Base-by-base conservation (phyloP, 805 yeast species). In the Suhomyces canberraensis region DNA sequence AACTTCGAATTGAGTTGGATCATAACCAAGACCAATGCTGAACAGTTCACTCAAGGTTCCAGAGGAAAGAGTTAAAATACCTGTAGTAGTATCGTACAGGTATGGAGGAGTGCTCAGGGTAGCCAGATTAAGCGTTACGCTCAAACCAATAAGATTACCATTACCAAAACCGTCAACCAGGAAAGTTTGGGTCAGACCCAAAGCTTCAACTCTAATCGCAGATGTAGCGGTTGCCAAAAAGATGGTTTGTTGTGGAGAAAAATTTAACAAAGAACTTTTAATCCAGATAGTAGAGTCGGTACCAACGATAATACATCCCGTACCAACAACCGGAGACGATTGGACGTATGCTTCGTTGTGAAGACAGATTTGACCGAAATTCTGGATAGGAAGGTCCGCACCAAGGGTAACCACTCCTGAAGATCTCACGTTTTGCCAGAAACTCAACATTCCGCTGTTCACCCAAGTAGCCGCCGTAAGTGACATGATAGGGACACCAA, bases 111-210 rank as follows among this genome's bases (percentile, higher is more conserved):
- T 9, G 8, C 29, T n/a, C 3, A 29, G 11, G 7, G 27, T 11
- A 7, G 8, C 18, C 11, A 16, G 33, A 24, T 37, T 37, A 13
- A 44, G 44, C 4, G 45, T 27, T 8, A 36, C 16, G 43, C 46
- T 45, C 31, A 54, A 36, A 17, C 59, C 61, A 41, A 56, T 52
- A 14, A 42, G 36, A 36, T 57, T 57, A n/a, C 58, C 58, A 33
- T 46, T 45, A 37, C 63, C 63, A 41, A 46, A 58, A 14, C 61
- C 61, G 51, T 54, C 4, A 39, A 20, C n/a, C n/a, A n/a, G n/a
- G n/a, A n/a, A n/a, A n/a, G n/a, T n/a, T n/a, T n/a, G n/a, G n/a
- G n/a, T n/a, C n/a, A 36, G 29, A 31, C 43, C 42, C 33, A 47
- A 44, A 25, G 56, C 51, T 24, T 47, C 42, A n/a, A 42, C 51